Conservation (phyloP, 345 rosid genomes). For the Viola odorata region DNA sequence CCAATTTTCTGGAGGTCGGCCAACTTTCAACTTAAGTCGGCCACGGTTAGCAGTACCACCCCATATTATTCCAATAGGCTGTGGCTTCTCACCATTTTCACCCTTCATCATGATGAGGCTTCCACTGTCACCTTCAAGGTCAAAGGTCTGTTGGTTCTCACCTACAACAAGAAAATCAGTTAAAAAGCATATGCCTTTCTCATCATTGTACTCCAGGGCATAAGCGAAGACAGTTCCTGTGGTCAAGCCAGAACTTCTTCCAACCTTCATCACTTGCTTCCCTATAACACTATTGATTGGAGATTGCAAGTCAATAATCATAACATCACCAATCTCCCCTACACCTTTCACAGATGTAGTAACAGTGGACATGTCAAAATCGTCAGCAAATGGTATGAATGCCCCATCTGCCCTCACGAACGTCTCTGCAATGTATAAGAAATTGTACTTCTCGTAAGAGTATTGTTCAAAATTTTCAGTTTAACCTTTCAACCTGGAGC, state of each 20-base stretch:
- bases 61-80: constrained; percentile 96
- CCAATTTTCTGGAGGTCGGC: constrained; percentile 93
- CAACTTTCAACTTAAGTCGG: constrained; percentile 77
- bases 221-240: constrained; percentile 88
- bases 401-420: constrained; percentile 99
- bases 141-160: constrained; percentile 90
- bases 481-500: too few relatives aligned
- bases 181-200: constrained; percentile 91
- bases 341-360: constrained; percentile 78
- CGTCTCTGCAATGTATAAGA: constrained; percentile 60
- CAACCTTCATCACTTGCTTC: constrained; percentile 84
- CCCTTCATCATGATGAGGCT: constrained; percentile 83
- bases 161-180: constrained; percentile 98
- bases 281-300: constrained; percentile 79
- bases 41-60: constrained; percentile 99
- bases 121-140: constrained; percentile 98
- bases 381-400: constrained; percentile 87
- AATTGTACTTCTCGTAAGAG: constrained; percentile 13
- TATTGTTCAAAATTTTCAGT: too few relatives aligned
- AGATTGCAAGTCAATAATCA: constrained; percentile 75
- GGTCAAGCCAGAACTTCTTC: constrained; percentile 97
- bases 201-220: constrained; percentile 91
- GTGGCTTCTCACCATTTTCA: constrained; percentile 53
- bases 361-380: constrained; percentile 69
- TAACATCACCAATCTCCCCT: constrained; percentile 83